A percentile compares a stretch with the other conserved stretches of the same genome.
Evolutionary conservation across 768 basidiomycete genomes (phyloP).

Genomic region (Boletus rex-veris): DNA sequence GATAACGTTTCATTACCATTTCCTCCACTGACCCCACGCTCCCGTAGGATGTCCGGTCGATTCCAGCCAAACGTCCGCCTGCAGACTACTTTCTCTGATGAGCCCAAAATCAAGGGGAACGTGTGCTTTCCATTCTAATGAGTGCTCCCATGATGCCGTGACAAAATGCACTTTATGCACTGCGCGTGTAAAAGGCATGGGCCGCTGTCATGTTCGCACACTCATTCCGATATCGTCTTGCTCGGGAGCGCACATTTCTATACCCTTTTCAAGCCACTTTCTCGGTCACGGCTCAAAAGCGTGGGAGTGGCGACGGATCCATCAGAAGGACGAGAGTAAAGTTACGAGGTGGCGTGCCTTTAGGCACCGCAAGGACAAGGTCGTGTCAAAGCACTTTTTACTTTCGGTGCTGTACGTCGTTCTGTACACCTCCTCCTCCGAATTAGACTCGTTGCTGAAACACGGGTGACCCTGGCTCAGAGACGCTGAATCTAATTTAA

Average conservation of each 20-base stretch:
- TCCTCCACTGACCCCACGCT: constrained; percentile 3
- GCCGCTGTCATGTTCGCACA: constrained; percentile 17
- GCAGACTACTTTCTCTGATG: constrained; percentile 80
- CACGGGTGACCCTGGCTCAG: constrained; percentile 6
- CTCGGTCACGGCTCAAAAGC: constrained; percentile 11
- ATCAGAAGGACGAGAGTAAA: constrained; percentile 14
- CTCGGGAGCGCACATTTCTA: constrained; percentile 20
- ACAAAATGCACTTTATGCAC: constrained; percentile 8
- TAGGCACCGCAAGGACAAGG: constrained; percentile 31
- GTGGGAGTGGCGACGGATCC: constrained; percentile 20
- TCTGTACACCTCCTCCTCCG: background rate
- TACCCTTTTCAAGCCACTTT: constrained; percentile 3
- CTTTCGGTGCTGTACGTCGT: background rate
- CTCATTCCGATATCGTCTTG: constrained; percentile 16
- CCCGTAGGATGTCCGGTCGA: constrained; percentile 70
- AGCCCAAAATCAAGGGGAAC: constrained; percentile 1
- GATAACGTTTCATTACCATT: background rate
- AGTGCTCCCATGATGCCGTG: constrained; percentile 15
- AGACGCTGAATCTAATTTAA: constrained; percentile 12
- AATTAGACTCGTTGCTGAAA: constrained; percentile 5
- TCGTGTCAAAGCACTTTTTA: constrained; percentile 1
- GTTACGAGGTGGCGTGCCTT: constrained; percentile 21
- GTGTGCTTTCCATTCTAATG: constrained; percentile 15
- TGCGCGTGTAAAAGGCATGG: constrained; percentile 30
- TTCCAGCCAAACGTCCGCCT: constrained; percentile 80